phyloP scores from a whole-genome alignment of 345 rosid species.

The Brassica incana region DNA sequence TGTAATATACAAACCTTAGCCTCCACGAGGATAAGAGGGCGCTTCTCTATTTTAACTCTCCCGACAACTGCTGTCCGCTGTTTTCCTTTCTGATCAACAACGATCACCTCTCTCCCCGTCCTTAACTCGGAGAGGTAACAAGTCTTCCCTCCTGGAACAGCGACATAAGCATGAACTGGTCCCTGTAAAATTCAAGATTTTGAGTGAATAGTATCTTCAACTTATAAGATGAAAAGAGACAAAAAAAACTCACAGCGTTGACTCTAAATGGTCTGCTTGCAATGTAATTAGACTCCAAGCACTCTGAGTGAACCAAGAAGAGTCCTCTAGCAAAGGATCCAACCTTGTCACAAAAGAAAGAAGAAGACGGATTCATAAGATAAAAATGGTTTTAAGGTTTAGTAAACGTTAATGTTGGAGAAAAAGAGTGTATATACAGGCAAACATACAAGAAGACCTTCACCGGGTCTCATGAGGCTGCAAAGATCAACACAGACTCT shows the following conservation, averaged over 20 bases:
- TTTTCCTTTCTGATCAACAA: slow-evolving; percentile 65
- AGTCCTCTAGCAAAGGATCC: slow-evolving; percentile 94
- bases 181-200: slow-evolving; percentile 48
- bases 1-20: slow-evolving; percentile 58
- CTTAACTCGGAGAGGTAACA: slow-evolving; percentile 84
- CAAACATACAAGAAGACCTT: slow-evolving; percentile 78
- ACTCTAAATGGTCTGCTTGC: slow-evolving; percentile 93
- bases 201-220: slow-evolving; percentile 3
- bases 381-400: not conserved
- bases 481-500: slow-evolving; percentile 94
- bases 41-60: slow-evolving; percentile 81
- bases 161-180: slow-evolving; percentile 82
- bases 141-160: slow-evolving; percentile 82
- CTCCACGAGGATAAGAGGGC: slow-evolving; percentile 68
- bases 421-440: slow-evolving; percentile 29
- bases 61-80: slow-evolving; percentile 70
- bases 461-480: slow-evolving; percentile 89
- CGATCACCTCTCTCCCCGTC: slow-evolving; percentile 69
- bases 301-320: slow-evolving; percentile 87
- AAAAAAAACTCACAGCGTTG: slow-evolving; percentile 65
- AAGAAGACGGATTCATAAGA: not conserved
- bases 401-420: not conserved
- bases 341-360: slow-evolving; percentile 44
- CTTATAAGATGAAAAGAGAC: not conserved
- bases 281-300: slow-evolving; percentile 82